Base-by-base conservation (phyloP, 1,284 basidiomycete genomes). In the Tylopilus sp. region DNA sequence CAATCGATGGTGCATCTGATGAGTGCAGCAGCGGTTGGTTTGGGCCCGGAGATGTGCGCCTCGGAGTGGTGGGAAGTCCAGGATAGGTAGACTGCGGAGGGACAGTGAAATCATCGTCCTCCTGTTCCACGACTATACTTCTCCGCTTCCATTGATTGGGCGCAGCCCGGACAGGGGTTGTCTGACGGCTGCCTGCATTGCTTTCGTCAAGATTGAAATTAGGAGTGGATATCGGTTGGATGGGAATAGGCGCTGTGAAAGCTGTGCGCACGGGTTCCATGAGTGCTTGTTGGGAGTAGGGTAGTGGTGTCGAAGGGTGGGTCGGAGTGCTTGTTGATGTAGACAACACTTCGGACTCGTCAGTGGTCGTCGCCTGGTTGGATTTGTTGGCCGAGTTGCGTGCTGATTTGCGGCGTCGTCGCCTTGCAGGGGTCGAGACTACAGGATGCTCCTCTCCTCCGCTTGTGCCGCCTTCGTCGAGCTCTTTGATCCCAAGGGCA, bases 71-170 rank as follows among this genome's bases (percentile, higher is more conserved):
- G 8, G 71, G 75, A 29, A 68, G 65, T 25, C 60, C 65, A 38
- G 57, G 58, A 48, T 60, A 60, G 40, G 66, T 64, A 28, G 67
- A 68, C 34, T 65, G 70, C 54, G 60, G 71, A 55, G 66, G 70
- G 38, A 63, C 57, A 42, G 50, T 59, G 12, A 69, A 66, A 49
- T 75, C 74, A 16, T 78, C 71, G 31, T 84, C 84, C 43, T 36
- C 30, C 7, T 86, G 82, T 62, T 86, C 85, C 36, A 89, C 75
- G 1, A 89, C 71, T 16, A 85, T 76, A 59, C 85, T 84, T 58
- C 86, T 74, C 45, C 84, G 73, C 41, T 82, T 76, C 52, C 68
- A 68, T 16, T 59, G 71, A 57, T 56, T 68, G 52, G 55, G 65
- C 46, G 51, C 60, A 33, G 56, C 58, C 36, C 60, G 72, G 43